Conservation (phyloP, 371 early-diverging fungal species). For the Haplosporangium sp. region DNA sequence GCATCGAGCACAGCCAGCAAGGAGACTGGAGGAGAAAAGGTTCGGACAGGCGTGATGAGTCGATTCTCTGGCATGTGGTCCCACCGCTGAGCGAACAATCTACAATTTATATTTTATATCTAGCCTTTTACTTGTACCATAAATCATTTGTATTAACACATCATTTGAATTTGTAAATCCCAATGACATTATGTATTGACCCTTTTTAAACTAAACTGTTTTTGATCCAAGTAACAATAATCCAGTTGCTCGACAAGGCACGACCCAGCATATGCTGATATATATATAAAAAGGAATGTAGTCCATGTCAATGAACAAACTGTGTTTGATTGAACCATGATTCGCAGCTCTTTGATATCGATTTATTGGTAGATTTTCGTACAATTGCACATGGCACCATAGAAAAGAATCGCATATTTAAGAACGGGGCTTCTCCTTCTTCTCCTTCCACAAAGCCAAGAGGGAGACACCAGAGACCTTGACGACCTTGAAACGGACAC, state of each 20-base stretch:
- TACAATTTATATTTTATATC: neutral
- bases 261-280: too few relatives aligned
- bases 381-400: slow-evolving; percentile 1
- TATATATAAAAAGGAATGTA: too few relatives aligned
- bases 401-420: slow-evolving; percentile 64
- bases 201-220: too few relatives aligned
- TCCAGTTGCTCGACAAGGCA: too few relatives aligned
- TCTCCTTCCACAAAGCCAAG: slow-evolving; percentile 99
- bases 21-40: slow-evolving; percentile 9
- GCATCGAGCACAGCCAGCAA: neutral
- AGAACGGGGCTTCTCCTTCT: slow-evolving; percentile 99
- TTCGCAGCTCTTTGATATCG: slow-evolving; percentile 46
- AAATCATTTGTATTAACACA: neutral
- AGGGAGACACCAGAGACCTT: slow-evolving; percentile 99
- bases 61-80: slow-evolving; percentile 49
- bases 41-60: slow-evolving; percentile 33
- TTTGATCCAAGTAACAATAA: too few relatives aligned
- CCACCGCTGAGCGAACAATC: slow-evolving; percentile 20
- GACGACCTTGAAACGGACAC: slow-evolving; percentile 99
- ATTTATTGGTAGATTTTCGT: slow-evolving; percentile 30
- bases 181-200: too few relatives aligned
- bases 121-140: neutral
- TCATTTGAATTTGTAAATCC: too few relatives aligned
- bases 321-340: neutral
- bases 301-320: too few relatives aligned